Base-by-base conservation (phyloP, 176 grass and related monocot species). In the Avena atlantica region DNA sequence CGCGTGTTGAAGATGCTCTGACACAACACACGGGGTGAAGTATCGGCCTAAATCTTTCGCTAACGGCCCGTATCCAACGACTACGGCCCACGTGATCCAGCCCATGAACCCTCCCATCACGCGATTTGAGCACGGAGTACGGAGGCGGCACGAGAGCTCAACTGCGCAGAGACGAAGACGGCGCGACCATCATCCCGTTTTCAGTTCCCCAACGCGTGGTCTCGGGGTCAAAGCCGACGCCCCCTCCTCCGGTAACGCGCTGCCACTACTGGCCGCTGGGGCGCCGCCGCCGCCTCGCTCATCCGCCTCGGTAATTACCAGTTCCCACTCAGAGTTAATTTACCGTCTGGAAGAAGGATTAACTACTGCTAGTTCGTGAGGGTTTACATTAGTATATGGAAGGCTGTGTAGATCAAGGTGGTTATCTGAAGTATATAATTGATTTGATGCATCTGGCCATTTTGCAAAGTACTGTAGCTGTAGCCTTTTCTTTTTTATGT, bases 131-230 rank as follows among this genome's bases (percentile, higher is more conserved):
- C 49, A 52, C 23, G 73, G 23, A 51, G 47, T 29, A 17, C 21
- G 45, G 31, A 31, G 19, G 44, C 9, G 15, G 61, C 44, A 11
- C 57, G 3, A 25, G 58, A 81, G 79, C 58, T 63, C 60, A 50
- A 66, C 48, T 53, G 47, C 34, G 9, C 45, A 44, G 6, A 52
- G 16, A 12, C 36, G 68, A 59, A 44, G 52, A 47, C 81, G 36
- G 72, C 72, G 27, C 74, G 48, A 74, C 82, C 58, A 34, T 74
- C 70, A 51, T 74, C 70, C 44, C 47, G 7, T 24, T 49, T 74
- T 44, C 45, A 23, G 3, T 24, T 74, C 9, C 17, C 78, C 25
- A 82, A 55, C 63, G 20, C 48, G 37, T 53, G 21, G 72, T 75
- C 47, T 24, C 24, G 24, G 16, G 24, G 74, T 29, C 49, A 51